A percentile compares a stretch with the other conserved stretches of the same genome.
phyloP scores from a whole-genome alignment of 495 filamentous ascomycete genomes.

The Diplogelasinospora grovesii region DNA sequence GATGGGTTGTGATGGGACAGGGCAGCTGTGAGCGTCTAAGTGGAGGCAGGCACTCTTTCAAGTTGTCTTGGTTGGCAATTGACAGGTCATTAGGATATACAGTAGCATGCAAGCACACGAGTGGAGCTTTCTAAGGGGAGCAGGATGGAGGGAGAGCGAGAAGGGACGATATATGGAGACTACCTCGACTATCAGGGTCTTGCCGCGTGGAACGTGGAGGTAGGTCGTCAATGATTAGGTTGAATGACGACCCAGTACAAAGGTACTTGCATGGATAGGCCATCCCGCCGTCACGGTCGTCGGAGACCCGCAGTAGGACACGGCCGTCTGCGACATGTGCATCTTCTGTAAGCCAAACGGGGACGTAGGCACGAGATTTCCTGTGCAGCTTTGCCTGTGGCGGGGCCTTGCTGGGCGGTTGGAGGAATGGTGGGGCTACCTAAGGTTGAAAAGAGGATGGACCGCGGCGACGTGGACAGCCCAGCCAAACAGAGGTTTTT shows the following conservation, averaged over 20 bases:
- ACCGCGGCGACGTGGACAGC: too few species aligned
- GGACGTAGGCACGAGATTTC: neutral
- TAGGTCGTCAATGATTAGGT: too few species aligned
- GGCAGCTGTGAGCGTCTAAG: neutral
- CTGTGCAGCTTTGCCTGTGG: too few species aligned
- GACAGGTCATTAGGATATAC: conserved; percentile 9
- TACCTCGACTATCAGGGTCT: neutral
- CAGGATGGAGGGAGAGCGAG: neutral
- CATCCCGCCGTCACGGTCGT: conserved; percentile 4
- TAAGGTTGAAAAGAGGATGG: too few species aligned
- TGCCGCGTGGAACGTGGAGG: neutral
- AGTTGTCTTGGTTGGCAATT: neutral
- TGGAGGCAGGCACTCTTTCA: neutral
- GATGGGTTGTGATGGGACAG: neutral
- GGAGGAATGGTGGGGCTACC: too few species aligned
- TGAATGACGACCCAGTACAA: neutral
- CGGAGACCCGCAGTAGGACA: neutral
- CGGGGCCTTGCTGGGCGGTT: too few species aligned
- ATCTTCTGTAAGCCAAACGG: neutral
- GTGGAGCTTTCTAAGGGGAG: too few species aligned
- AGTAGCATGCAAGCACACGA: neutral
- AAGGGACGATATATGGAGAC: neutral
- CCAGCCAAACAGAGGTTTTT: conserved; percentile 6
- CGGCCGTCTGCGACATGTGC: too few species aligned
- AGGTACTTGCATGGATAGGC: neutral